Base-by-base conservation (phyloP, 2,329 filamentous ascomycete species). In the Gyromitra esculenta region DNA sequence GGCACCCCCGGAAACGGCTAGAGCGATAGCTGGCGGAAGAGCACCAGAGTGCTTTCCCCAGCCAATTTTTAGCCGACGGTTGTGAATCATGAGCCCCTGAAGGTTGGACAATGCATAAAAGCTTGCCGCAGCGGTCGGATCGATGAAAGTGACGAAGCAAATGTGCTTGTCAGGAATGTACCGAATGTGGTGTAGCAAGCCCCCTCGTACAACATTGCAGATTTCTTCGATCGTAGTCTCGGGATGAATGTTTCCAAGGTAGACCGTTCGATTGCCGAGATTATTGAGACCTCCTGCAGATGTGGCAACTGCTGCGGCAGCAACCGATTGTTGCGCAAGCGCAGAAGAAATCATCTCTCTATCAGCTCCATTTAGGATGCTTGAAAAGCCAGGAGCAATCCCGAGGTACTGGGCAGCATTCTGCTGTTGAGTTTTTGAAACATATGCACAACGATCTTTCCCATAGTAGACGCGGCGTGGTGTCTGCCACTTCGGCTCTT, bases 111-210 rank as follows among this genome's bases (percentile, higher is more conserved):
- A 87, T 54, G 96, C 96, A 82, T 97, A 99, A 86, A 99, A 99
- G 0, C 95, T 97, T 52, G 96, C 96, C 31, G 96, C 96, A 2
- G 96, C 96, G 31, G 96, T 99, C 7, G 96, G 96, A 82, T 99
- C 96, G 84, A 99, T 98, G 85, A 99, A 99, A 0, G 96, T 99
- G 73, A 99, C 96, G 83, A 99, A 99, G 87, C 96, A 99, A 81
- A 99, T 99, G 85, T 99, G 96, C 89, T 99, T 99, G 86, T 99
- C 96, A 5, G 96, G 96, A 81, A 99, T 99, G 85, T 98, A 99
- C 81, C 96, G 93, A 84, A 99, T 97, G 84, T 99, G 96, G 84
- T 99, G 96, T 81, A 99, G 88, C 79, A 99, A 88, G 81, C 96
- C 96, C 75, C 96, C 96, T 79, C 96, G 90, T 67, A 99, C 96